Percentiles rank a stretch among this genome's conserved stretches.
Evolutionary conservation across 805 yeast genomes (phyloP).

Genomic region (Kuraishia piskuri): DNA sequence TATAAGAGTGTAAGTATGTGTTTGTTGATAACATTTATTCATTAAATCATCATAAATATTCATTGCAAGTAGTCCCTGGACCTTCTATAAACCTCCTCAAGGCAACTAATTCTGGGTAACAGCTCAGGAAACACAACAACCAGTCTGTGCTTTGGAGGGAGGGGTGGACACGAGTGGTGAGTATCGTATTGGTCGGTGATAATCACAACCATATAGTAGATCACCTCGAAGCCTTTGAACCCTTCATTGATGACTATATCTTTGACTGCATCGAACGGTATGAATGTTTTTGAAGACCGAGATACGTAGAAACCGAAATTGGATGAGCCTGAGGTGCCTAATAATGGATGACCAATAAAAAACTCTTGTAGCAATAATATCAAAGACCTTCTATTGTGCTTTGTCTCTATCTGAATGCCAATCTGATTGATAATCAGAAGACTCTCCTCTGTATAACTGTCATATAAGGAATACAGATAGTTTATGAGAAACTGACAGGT

Average conservation of each 20-base stretch:
- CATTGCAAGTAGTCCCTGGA: conserved; percentile 10
- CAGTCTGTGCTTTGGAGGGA: conserved; percentile 9
- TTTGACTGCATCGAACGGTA: conserved; percentile 46
- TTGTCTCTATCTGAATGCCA: not conserved
- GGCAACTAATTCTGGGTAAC: conserved; percentile 19
- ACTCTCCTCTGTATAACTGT: not conserved
- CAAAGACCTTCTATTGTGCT: not conserved
- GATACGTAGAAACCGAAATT: not conserved
- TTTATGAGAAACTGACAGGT: not conserved
- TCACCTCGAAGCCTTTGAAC: conserved; percentile 57
- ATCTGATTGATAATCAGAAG: not conserved
- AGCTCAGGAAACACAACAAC: conserved; percentile 21
- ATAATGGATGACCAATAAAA: too few relatives aligned
- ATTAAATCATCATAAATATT: too few relatives aligned
- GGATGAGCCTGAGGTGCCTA: too few relatives aligned
- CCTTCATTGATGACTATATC: conserved; percentile 74
- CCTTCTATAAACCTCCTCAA: conserved; percentile 20
- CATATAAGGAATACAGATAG: not conserved
- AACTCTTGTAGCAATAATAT: not conserved
- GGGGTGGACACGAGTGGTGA: too few relatives aligned
- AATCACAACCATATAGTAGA: conserved; percentile 54
- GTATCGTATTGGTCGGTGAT: conserved; percentile 19
- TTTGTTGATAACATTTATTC: too few relatives aligned
- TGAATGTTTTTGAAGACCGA: conserved; percentile 25
- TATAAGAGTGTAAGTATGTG: too few relatives aligned